phyloP scores from a whole-genome alignment of 2,329 filamentous ascomycete species.

The Bipolaris cookei region DNA sequence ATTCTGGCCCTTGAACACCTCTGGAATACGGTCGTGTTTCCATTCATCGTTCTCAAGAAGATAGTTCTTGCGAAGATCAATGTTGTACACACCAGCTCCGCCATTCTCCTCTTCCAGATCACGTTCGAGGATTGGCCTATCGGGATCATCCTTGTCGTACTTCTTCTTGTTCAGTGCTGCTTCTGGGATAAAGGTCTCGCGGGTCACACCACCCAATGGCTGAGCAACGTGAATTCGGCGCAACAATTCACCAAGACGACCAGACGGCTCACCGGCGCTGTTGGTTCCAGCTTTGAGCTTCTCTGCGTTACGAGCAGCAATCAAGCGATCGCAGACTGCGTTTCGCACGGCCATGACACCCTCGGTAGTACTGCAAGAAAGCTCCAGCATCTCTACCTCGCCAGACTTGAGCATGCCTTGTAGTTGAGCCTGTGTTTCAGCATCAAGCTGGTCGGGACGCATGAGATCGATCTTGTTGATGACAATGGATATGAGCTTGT shows the following conservation, averaged over 20 bases:
- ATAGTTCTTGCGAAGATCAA: constrained; percentile 89
- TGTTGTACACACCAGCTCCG: constrained; percentile 93
- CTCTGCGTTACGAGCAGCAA: constrained; percentile 91
- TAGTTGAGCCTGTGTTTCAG: constrained; percentile 77
- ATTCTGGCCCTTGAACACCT: constrained; percentile 94
- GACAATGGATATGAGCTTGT: constrained; percentile 96
- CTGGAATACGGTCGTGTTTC: constrained; percentile 96
- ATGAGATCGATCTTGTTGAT: constrained; percentile 98
- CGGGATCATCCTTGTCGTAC: constrained; percentile 89
- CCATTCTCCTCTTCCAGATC: constrained; percentile 92
- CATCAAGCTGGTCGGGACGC: constrained; percentile 83
- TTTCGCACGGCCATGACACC: constrained; percentile 96
- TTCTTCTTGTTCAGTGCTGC: constrained; percentile 80
- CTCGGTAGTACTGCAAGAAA: constrained; percentile 94
- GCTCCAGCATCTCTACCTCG: constrained; percentile 89
- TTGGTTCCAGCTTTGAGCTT: constrained; percentile 92
- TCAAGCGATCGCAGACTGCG: constrained; percentile 87
- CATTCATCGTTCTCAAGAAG: constrained; percentile 86
- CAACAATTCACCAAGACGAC: constrained; percentile 87
- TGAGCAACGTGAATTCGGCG: constrained; percentile 96
- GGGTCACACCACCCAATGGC: constrained; percentile 78
- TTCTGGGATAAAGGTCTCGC: constrained; percentile 88
- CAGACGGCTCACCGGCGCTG: constrained; percentile 74
- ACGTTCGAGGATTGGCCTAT: constrained; percentile 77
- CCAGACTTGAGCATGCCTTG: constrained; percentile 81